Conservation (phyloP, 2,329 filamentous ascomycete species). For the Xylariomycetidae sp. region DNA sequence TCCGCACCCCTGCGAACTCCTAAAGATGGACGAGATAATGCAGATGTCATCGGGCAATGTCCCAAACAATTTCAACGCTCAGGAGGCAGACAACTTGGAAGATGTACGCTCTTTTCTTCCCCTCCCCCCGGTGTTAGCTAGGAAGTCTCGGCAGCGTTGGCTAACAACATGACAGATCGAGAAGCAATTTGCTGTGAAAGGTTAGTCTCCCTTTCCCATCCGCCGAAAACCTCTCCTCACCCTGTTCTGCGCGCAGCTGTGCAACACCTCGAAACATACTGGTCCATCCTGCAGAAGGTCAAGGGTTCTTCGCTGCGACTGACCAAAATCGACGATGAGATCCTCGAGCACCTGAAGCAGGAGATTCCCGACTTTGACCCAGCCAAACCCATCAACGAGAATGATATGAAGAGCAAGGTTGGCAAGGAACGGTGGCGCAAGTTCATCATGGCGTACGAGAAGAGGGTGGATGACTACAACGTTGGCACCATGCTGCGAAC, state of each 20-base stretch:
- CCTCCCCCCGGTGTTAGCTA: background rate
- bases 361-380: constrained; percentile 94
- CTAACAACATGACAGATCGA: constrained; percentile 63
- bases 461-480: constrained; percentile 95
- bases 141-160: constrained; percentile 1
- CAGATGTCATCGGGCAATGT: constrained; percentile 20
- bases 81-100: constrained; percentile 31
- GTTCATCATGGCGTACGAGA: constrained; percentile 92
- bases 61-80: constrained; percentile 46
- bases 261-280: constrained; percentile 96
- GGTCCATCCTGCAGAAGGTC: constrained; percentile 87
- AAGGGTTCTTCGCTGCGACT: constrained; percentile 84
- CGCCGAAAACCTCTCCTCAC: background rate
- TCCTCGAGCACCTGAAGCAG: constrained; percentile 79
- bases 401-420: constrained; percentile 94
- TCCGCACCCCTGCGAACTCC: no score
- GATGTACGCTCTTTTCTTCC: constrained; percentile 17
- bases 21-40: constrained; percentile 23
- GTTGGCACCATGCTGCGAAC: constrained; percentile 90
- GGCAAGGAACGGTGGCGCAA: constrained; percentile 94
- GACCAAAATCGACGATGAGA: constrained; percentile 93
- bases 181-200: constrained; percentile 98
- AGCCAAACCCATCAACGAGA: constrained; percentile 74
- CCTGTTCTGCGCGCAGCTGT: constrained; percentile 64
- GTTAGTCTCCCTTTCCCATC: constrained; percentile 35